Percentiles rank a stretch among this genome's conserved stretches.
phyloP scores from a whole-genome alignment of 2,329 filamentous ascomycete species.

The Hirsutella rhossiliensis region DNA sequence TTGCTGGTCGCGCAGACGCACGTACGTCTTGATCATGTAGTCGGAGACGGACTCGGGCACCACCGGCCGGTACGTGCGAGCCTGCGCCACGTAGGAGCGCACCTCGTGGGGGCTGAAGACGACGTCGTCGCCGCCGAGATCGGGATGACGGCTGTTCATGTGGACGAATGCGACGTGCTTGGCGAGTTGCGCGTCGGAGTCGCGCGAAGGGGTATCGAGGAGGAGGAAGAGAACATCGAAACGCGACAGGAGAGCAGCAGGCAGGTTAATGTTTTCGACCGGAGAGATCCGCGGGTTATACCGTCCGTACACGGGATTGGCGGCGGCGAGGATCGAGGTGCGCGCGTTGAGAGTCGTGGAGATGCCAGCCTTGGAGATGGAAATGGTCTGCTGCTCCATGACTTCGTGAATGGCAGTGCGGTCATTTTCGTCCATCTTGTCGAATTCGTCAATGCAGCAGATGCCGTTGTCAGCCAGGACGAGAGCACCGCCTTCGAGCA shows the following conservation, averaged over 20 bases:
- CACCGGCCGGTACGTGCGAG: constrained; percentile 75
- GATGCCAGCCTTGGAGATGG: constrained; percentile 65
- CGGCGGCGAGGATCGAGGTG: constrained; percentile 89
- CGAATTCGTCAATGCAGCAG: constrained; percentile 79
- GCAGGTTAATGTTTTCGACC: constrained; percentile 97
- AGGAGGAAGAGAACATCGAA: constrained; percentile 97
- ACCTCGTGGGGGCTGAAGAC: constrained; percentile 90
- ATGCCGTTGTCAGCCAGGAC: constrained; percentile 74
- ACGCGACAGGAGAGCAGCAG: constrained; percentile 90
- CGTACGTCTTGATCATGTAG: constrained; percentile 95
- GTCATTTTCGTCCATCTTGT: constrained; percentile 82
- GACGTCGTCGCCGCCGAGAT: constrained; percentile 47
- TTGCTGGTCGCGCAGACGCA: constrained; percentile 84
- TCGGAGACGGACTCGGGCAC: constrained; percentile 81
- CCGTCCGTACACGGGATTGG: constrained; percentile 92
- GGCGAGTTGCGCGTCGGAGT: constrained; percentile 84
- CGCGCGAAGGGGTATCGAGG: constrained; percentile 82
- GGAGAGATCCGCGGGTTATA: constrained; percentile 97
- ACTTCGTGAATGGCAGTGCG: constrained; percentile 77
- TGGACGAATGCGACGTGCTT: constrained; percentile 94
- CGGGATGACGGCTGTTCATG: constrained; percentile 90
- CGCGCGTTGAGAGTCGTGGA: constrained; percentile 80
- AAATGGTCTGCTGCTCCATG: constrained; percentile 82
- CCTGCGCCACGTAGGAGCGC: constrained; percentile 88
- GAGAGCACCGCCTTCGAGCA: constrained; percentile 67